phyloP scores from a whole-genome alignment of 2,329 filamentous ascomycete genomes.

The Alternaria consortialis region DNA sequence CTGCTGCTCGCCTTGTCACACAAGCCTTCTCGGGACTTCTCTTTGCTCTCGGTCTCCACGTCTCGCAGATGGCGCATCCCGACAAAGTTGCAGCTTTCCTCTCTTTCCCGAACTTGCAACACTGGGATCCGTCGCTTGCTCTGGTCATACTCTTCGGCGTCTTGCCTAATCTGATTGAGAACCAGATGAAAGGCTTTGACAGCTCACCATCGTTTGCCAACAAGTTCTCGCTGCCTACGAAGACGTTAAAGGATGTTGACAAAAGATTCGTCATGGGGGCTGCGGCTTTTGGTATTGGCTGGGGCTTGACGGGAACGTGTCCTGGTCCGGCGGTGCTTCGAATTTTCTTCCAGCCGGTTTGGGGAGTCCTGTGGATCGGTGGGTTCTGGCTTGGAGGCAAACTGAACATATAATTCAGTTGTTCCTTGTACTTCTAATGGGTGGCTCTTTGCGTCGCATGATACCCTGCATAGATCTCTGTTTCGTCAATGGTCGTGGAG shows the following conservation, averaged over 20 bases:
- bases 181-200: constrained; percentile 30
- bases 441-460: not conserved
- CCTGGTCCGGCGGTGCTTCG: constrained; percentile 62
- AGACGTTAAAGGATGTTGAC: constrained; percentile 59
- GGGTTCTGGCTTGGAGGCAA: constrained; percentile 57
- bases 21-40: constrained; percentile 59
- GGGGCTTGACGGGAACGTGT: constrained; percentile 62
- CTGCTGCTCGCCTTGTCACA: constrained; percentile 47
- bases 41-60: constrained; percentile 61
- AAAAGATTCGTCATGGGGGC: constrained; percentile 59
- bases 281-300: constrained; percentile 60
- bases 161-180: constrained; percentile 55
- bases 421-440: not conserved
- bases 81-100: constrained; percentile 63
- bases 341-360: constrained; percentile 57
- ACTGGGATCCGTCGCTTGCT: constrained; percentile 61
- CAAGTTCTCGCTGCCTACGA: constrained; percentile 55
- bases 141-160: constrained; percentile 61
- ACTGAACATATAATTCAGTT: constrained; percentile 1
- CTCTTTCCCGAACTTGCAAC: constrained; percentile 51
- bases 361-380: constrained; percentile 58
- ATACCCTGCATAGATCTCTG: not conserved
- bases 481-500: not conserved
- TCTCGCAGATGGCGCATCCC: constrained; percentile 62
- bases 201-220: constrained; percentile 54